Conservation (phyloP, 495 filamentous ascomycete genomes). For the Aspergillus affinis region DNA sequence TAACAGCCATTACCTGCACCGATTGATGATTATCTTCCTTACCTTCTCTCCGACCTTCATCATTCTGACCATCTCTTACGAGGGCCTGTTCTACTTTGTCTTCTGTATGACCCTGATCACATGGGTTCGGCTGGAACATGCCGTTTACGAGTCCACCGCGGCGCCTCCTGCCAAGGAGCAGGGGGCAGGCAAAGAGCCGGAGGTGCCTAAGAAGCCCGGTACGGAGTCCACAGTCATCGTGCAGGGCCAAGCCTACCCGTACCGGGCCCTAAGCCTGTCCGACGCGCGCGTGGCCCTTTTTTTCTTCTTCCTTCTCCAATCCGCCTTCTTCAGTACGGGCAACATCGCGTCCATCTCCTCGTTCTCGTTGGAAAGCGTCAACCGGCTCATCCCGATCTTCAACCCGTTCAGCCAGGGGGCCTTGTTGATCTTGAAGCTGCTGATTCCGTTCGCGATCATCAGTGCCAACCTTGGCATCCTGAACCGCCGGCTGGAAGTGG, state of each 20-base stretch:
- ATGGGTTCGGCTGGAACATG: constrained; percentile 90
- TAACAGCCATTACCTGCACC: constrained; percentile 86
- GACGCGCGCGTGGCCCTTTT: constrained; percentile 88
- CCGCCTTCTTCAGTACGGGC: constrained; percentile 95
- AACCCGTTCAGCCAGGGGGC: constrained; percentile 90
- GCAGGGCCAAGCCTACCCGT: constrained; percentile 44
- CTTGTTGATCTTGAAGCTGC: constrained; percentile 81
- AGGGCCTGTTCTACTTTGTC: constrained; percentile 92
- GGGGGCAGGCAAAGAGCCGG: constrained; percentile 16
- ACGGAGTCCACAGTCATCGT: constrained; percentile 31
- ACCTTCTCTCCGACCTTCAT: constrained; percentile 93
- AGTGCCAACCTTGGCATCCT: constrained; percentile 91
- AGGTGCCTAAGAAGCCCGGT: constrained; percentile 26
- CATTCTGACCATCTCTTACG: constrained; percentile 96
- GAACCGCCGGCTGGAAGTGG: constrained; percentile 80
- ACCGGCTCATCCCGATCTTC: constrained; percentile 90
- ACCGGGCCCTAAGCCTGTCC: constrained; percentile 72
- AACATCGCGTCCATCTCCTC: constrained; percentile 95
- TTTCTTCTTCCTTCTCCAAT: constrained; percentile 92
- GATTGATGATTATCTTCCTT: constrained; percentile 85
- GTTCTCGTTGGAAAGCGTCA: constrained; percentile 90
- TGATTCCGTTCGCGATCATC: constrained; percentile 93
- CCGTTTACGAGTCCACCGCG: constrained; percentile 59
- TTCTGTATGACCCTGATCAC: constrained; percentile 81
- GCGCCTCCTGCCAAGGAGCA: constrained; percentile 24